Evolutionary conservation across 306 rosid species (phyloP), one percentile per base, ranked within the genome.

Genomic region (Dalbergia cultrata): DNA sequence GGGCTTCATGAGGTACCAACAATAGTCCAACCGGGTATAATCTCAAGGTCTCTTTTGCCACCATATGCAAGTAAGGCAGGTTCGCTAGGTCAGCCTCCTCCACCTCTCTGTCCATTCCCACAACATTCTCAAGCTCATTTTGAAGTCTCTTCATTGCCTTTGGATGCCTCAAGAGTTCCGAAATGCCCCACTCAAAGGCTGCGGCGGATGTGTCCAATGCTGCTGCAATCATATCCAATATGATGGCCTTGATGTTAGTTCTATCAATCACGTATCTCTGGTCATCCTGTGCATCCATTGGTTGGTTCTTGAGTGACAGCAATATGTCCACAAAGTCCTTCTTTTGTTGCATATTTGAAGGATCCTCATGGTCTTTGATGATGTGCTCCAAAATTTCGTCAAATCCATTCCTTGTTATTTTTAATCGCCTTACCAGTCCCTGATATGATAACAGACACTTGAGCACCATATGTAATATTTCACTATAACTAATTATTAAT

Each of bases 111-210:
- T 44, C 45, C 70, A 3, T 31, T 0, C 92, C 90, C 0, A 86
- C 69, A 8, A 58, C 74, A 26, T 5, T 53, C 3, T 43, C 13
- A 5, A 86, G 22, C 80, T 86, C 87, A 6, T 70, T 37, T 70
- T 87, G 90, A 56, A 85, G 83, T 8, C 9, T 60, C 13, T 74
- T 84, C 85, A 78, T 82, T 0, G 66, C 81, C 9, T 35, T 68
- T 3, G 87, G 86, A 39, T 89, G 78, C 44, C 72, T 82, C 5
- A 86, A 7, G 14, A 86, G 83, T 61, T 81, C 88, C 0, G 92
- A 58, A 1, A 88, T 16, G 16, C 41, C 74, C 92, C 90, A 89
- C 2, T 52, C 56, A 0, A 75, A 3, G 0, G 43, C 5, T 0
- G 39, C 21, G 4, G 74, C 5, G 35, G 80, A 58, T 52, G 84